Base-by-base conservation (phyloP, 2,329 filamentous ascomycete genomes). In the Alternaria consortialis region DNA sequence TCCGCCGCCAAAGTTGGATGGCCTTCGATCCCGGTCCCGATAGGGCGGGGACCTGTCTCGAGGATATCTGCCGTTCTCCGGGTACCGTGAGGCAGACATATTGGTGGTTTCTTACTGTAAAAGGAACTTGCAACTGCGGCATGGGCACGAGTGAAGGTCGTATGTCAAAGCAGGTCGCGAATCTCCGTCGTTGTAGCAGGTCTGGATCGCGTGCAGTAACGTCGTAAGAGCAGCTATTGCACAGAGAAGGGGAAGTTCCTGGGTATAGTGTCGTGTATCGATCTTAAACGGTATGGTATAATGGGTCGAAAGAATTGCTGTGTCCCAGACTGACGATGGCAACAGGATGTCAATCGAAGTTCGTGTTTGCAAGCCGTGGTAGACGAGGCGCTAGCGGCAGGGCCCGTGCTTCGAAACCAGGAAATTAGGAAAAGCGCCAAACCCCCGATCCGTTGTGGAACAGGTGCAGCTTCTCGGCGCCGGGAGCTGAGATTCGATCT, bases 1-100 rank as follows among this genome's bases (percentile, higher is more conserved):
- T 32, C 82, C 77, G 62, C 86, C 83, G 48, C 81, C 82, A 70
- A 89, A 87, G 54, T 84, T 87, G n/a, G 88, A 89, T 52, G 90
- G 87, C 57, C 92, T 87, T 58, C 75, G 67, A 74, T 94, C 91
- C 65, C 84, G 84, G 71, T 94, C 91, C 64, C 84, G 84, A 71
- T 92, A 92, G 20, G 80, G 80, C 37, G 81, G 80, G 15, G 80
- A 80, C 55, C 79, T 75, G 65, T 80, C 81, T 69, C 81, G 80
- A 58, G 80, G 69, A 63, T 76, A 78, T 69, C 75, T 68, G 71
- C 63, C 73, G 67, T 65, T 76, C 67, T 77, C 74, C 56, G 72
- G 70, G 62, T 77, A 76, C 52, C 75, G 71, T 56, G 72, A 74
- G 51, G 75, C 72, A 63, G 76, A 77, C 76, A 79, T 78, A 42